These are phyloP conservation scores for Neurospora tetraspora DNA, from an alignment of 495 filamentous ascomycete species.

Conservation along the genomic window DNA sequence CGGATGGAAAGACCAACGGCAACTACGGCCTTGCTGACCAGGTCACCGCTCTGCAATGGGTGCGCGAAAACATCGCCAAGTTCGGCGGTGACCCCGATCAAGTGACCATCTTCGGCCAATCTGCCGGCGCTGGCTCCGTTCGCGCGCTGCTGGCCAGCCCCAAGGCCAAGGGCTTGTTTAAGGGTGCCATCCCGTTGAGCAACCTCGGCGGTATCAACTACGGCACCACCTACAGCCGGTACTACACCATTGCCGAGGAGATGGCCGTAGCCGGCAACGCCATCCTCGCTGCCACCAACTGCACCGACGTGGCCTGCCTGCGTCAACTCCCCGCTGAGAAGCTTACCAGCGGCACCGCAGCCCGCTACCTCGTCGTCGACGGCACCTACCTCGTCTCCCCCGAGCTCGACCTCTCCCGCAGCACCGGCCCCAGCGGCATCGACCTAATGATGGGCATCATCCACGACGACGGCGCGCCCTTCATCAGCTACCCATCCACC, in stretches of 20 bases:
- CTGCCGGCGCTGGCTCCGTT: slow-evolving; percentile 43
- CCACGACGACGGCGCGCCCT: slow-evolving; percentile 40
- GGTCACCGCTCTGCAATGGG: slow-evolving; percentile 54
- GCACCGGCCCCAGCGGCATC: slow-evolving; percentile 20
- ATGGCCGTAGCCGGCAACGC: slow-evolving; percentile 24
- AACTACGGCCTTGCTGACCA: slow-evolving; percentile 49
- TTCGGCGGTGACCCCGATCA: slow-evolving; percentile 54
- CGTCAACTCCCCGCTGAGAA: slow-evolving; percentile 26
- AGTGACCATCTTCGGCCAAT: slow-evolving; percentile 50
- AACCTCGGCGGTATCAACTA: slow-evolving; percentile 40
- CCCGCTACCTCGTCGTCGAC: slow-evolving; percentile 36
- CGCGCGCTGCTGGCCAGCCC: slow-evolving; percentile 44
- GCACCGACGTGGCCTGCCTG: slow-evolving; percentile 37
- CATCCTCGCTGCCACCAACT: slow-evolving; percentile 33
- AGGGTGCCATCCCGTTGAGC: slow-evolving; percentile 37
- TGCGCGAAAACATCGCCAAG: slow-evolving; percentile 44
- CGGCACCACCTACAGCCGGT: slow-evolving; percentile 34
- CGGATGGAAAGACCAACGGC: slow-evolving; percentile 39
- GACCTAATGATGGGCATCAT: slow-evolving; percentile 38
- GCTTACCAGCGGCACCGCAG: slow-evolving; percentile 17
- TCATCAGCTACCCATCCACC: slow-evolving; percentile 31
- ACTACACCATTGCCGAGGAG: slow-evolving; percentile 38
- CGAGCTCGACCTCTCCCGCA: slow-evolving; percentile 19
- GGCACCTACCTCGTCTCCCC: slow-evolving; percentile 32
- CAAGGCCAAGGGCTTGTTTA: slow-evolving; percentile 39